phyloP scores from a whole-genome alignment of 441 rosid genomes.

The Capsella rubella region DNA sequence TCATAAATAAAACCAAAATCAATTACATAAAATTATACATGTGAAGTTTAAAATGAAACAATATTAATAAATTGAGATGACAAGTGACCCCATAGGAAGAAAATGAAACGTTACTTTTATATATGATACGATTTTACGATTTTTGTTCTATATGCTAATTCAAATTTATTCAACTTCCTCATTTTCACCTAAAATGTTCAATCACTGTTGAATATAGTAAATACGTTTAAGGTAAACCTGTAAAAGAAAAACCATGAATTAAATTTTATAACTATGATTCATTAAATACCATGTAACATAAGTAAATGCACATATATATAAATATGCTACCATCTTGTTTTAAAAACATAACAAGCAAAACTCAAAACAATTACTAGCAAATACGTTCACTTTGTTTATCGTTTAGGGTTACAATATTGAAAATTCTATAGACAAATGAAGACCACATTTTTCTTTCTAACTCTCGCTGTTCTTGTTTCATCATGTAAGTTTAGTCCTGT shows the following conservation, averaged over 20 bases:
- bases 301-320: not conserved
- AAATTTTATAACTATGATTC: not conserved
- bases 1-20: no score
- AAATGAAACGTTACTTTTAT: no score
- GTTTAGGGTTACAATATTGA: not conserved
- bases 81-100: no score
- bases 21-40: no score
- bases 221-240: no score
- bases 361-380: not conserved
- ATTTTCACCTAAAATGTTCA: no score
- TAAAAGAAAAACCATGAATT: not conserved
- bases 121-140: no score
- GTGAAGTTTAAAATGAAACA: no score
- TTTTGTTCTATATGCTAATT: no score
- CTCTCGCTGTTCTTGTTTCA: not conserved
- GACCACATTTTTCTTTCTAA: not conserved
- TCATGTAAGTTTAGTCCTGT: not conserved
- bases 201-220: no score
- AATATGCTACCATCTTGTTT: not conserved
- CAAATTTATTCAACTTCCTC: no score
- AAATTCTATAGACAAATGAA: not conserved
- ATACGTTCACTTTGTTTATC: not conserved
- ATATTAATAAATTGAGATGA: no score
- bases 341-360: not conserved
- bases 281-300: not conserved